phyloP scores from a whole-genome alignment of 2,329 filamentous ascomycete genomes.

The Arthroderma sp. region DNA sequence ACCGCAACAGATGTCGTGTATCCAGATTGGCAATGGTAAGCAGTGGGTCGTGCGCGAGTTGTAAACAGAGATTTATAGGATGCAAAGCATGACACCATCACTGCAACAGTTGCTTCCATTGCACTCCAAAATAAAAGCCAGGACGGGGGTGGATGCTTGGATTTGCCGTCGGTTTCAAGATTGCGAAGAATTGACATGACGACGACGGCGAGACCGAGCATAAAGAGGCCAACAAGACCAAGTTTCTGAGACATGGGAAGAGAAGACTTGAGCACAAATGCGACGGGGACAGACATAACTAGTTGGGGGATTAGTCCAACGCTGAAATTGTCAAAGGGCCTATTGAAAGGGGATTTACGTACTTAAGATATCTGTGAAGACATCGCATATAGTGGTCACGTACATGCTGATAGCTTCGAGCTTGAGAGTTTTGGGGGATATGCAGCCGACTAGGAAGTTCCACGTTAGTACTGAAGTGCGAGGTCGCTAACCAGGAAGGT shows the following conservation, averaged over 20 bases:
- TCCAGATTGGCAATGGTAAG: not conserved
- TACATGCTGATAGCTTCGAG: conserved; percentile 9
- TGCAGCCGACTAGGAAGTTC: conserved; percentile 8
- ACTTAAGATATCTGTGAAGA: conserved; percentile 11
- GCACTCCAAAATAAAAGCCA: conserved; percentile 13
- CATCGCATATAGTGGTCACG: conserved; percentile 9
- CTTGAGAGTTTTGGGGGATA: not conserved
- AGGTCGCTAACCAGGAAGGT: not conserved
- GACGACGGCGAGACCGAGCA: conserved; percentile 11
- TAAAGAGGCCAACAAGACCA: conserved; percentile 11
- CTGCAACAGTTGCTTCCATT: conserved; percentile 10
- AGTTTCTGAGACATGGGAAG: conserved; percentile 10
- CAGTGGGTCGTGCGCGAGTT: conserved; percentile 4
- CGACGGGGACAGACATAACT: conserved; percentile 11
- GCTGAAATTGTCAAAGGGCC: not conserved
- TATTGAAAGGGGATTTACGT: not conserved
- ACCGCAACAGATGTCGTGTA: conserved; percentile 5
- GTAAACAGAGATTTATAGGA: conserved; percentile 13
- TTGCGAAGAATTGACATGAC: conserved; percentile 12
- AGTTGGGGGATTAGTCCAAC: not conserved
- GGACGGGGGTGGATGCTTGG: conserved; percentile 9
- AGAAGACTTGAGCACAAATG: conserved; percentile 10
- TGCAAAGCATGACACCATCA: conserved; percentile 13
- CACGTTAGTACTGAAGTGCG: not conserved
- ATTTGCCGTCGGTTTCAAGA: conserved; percentile 7